Conservation (phyloP, 2,329 filamentous ascomycete species). For the Aspergillus sergii region DNA sequence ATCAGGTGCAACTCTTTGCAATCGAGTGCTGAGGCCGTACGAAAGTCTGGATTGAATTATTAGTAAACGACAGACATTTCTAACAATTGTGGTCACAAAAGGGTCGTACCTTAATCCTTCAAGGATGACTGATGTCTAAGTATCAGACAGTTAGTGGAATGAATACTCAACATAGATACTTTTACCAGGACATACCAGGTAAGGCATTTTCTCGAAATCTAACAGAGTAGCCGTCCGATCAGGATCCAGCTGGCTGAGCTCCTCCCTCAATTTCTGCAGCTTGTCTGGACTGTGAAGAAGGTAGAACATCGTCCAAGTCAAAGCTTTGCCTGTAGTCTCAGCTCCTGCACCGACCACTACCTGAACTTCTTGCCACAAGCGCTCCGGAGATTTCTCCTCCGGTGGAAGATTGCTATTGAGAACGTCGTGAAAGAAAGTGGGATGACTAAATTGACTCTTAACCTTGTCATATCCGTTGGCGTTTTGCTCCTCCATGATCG, state of each 20-base stretch:
- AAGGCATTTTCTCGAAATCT: slow-evolving; percentile 33
- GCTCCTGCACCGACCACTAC: slow-evolving; percentile 34
- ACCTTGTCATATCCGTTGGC: slow-evolving; percentile 3
- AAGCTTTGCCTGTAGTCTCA: slow-evolving; percentile 15
- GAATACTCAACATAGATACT: not conserved
- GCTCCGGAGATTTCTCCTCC: slow-evolving; percentile 36
- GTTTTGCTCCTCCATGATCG: slow-evolving; percentile 22
- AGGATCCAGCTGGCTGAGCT: slow-evolving; percentile 20
- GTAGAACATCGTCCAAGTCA: slow-evolving; percentile 15
- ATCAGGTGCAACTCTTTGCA: slow-evolving; percentile 31
- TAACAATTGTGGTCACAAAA: not conserved
- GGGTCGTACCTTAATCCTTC: slow-evolving; percentile 29
- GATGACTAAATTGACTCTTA: slow-evolving; percentile 12
- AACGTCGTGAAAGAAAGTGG: slow-evolving; percentile 36
- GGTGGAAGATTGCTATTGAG: slow-evolving; percentile 28
- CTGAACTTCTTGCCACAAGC: slow-evolving; percentile 34
- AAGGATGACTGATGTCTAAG: slow-evolving; percentile 29
- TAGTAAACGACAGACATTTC: not conserved
- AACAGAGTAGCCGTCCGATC: slow-evolving; percentile 17
- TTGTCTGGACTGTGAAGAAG: slow-evolving; percentile 17
- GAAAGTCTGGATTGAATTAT: slow-evolving; percentile 17
- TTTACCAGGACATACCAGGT: slow-evolving; percentile 23
- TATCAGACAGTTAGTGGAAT: not conserved
- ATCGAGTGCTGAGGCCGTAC: slow-evolving; percentile 30
- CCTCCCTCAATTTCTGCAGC: slow-evolving; percentile 21